phyloP scores from a whole-genome alignment of 2,329 filamentous ascomycete genomes.

The Lecanicillium sp. region DNA sequence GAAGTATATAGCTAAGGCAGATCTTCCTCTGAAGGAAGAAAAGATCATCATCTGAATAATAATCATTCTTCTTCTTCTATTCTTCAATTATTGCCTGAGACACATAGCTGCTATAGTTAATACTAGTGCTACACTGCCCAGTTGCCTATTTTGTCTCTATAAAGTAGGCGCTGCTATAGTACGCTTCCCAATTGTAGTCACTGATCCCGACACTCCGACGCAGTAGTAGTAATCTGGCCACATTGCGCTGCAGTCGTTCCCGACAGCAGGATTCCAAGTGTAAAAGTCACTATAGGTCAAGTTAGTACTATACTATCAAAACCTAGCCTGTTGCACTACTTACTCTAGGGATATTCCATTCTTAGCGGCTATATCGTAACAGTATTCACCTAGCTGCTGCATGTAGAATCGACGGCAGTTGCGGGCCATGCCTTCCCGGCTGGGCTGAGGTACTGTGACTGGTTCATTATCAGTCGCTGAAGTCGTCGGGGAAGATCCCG shows the following conservation, averaged over 20 bases:
- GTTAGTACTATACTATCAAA: no score
- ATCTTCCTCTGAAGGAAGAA: no score
- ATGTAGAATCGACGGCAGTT: slow-evolving; percentile 3
- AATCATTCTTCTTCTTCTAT: no score
- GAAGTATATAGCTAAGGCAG: no score
- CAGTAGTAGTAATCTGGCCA: slow-evolving; percentile 12
- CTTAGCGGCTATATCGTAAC: slow-evolving; percentile 6
- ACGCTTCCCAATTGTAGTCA: slow-evolving; percentile 1
- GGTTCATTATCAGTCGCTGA: no score
- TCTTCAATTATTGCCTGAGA: no score
- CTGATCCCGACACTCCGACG: slow-evolving; percentile 5
- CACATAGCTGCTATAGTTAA: no score
- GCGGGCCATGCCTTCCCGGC: slow-evolving; percentile 1
- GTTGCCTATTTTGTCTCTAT: no score
- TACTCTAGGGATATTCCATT: slow-evolving; percentile 8
- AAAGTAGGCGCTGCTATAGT: neutral
- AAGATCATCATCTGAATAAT: no score
- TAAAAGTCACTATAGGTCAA: slow-evolving; percentile 9
- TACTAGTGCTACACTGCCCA: no score
- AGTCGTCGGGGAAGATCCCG: no score
- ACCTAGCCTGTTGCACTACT: no score
- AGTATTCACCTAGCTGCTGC: slow-evolving; percentile 6
- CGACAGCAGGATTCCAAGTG: slow-evolving; percentile 12
- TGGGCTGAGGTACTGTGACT: neutral
- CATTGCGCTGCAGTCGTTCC: slow-evolving; percentile 7